Evolutionary conservation across 306 rosid species (phyloP).

Genomic region (Cicer pinnatifidum): DNA sequence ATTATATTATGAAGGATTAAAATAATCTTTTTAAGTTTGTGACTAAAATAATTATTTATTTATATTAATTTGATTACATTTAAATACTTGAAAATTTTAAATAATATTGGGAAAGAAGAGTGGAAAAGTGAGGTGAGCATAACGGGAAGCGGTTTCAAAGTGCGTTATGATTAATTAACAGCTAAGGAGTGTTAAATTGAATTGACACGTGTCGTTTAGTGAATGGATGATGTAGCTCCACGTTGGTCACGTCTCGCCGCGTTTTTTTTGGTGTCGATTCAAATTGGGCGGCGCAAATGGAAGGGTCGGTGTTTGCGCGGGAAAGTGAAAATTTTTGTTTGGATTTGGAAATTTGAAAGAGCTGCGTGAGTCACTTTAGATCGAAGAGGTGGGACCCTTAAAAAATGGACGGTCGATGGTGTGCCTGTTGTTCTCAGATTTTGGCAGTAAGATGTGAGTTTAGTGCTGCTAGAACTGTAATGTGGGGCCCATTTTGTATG

Average conservation of each 20-base stretch:
- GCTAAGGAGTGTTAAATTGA: constrained; percentile 17
- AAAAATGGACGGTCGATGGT: constrained; percentile 1
- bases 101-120: constrained; percentile 22
- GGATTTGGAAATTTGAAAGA: constrained; percentile 6
- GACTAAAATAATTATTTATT: too few relatives aligned
- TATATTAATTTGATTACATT: too few relatives aligned
- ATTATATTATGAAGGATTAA: too few relatives aligned
- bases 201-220: not conserved
- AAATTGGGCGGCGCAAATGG: constrained; percentile 53
- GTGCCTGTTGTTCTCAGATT: not conserved
- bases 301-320: constrained; percentile 61
- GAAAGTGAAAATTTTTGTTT: constrained; percentile 42
- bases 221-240: not conserved
- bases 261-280: constrained; percentile 41
- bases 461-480: not conserved
- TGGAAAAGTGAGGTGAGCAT: not conserved
- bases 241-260: constrained; percentile 41
- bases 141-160: constrained; percentile 15
- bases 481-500: constrained; percentile 37
- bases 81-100: constrained; percentile 23
- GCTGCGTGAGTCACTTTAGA: constrained; percentile 39
- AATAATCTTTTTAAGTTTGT: too few relatives aligned
- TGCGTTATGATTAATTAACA: constrained; percentile 44
- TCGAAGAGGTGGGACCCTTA: constrained; percentile 13
- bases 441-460: not conserved